Conservation (phyloP, 768 basidiomycete species). For the Suillus paluster region DNA sequence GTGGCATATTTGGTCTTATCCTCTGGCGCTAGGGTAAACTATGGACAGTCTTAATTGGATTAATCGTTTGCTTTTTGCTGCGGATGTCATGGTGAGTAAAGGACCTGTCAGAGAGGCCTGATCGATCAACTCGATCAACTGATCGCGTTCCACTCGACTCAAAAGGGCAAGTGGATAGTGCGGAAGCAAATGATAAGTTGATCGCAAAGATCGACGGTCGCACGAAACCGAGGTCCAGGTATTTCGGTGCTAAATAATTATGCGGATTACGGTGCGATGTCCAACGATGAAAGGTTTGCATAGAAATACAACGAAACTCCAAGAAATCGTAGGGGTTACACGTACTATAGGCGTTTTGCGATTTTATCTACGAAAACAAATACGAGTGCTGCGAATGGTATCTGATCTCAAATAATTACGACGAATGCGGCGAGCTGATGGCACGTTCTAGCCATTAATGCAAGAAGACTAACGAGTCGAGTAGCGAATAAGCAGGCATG, state of each 20-base stretch:
- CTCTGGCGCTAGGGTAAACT: conserved; percentile 6
- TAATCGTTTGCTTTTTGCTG: background rate
- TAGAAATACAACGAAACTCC: conserved; percentile 33
- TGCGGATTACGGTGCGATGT: conserved; percentile 14
- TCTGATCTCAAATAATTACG: conserved; percentile 26
- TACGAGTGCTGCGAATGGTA: conserved; percentile 21
- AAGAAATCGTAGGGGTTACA: conserved; percentile 35
- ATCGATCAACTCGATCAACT: conserved; percentile 3
- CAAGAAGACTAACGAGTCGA: conserved; percentile 23
- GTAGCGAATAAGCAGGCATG: conserved; percentile 13
- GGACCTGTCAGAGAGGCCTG: background rate
- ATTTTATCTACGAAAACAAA: conserved; percentile 25
- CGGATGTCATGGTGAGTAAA: background rate
- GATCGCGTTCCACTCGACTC: background rate
- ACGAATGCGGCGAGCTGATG: conserved; percentile 17
- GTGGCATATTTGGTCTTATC: conserved; percentile 11
- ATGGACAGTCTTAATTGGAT: too few relatives aligned
- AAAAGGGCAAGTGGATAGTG: background rate
- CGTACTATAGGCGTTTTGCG: conserved; percentile 20
- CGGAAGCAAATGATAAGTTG: conserved; percentile 7
- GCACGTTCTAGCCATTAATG: conserved; percentile 23
- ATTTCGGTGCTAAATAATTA: conserved; percentile 28
- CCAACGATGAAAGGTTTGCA: conserved; percentile 22
- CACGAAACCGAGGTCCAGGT: background rate
- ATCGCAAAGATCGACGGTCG: conserved; percentile 6